These are phyloP conservation scores for Penicillium taxi DNA, from an alignment of 495 filamentous ascomycete genomes.

Conservation along the genomic window DNA sequence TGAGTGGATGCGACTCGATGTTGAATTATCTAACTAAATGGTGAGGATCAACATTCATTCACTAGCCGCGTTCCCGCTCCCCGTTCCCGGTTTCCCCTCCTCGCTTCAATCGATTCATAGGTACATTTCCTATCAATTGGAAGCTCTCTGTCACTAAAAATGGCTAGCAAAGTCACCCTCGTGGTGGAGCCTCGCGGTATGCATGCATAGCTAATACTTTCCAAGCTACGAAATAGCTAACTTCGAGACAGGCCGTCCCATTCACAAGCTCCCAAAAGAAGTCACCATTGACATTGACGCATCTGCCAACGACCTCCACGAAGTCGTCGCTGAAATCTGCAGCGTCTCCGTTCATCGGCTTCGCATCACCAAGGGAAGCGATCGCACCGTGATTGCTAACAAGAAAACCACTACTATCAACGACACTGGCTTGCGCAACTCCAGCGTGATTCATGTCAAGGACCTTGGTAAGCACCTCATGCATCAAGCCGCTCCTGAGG, in stretches of 20 bases:
- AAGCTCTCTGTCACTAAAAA: constrained; percentile 11
- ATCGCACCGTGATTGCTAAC: constrained; percentile 61
- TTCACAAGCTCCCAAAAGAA: constrained; percentile 62
- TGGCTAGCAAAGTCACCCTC: constrained; percentile 32
- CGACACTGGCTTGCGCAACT: constrained; percentile 55
- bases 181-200: constrained; percentile 36
- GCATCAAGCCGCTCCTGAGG: constrained; percentile 12
- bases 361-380: constrained; percentile 62
- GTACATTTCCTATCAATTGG: no score
- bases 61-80: no score
- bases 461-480: constrained; percentile 91
- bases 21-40: no score
- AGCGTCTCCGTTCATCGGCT: constrained; percentile 53
- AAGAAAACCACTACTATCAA: constrained; percentile 56
- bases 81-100: no score
- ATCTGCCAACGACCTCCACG: constrained; percentile 57
- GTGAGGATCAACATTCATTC: no score
- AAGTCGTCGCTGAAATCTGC: constrained; percentile 44
- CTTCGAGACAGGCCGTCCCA: constrained; percentile 54
- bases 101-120: no score
- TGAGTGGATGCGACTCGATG: no score
- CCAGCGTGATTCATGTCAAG: constrained; percentile 76
- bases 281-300: constrained; percentile 53
- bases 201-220: constrained; percentile 4
- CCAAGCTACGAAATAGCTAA: neutral